phyloP scores from a whole-genome alignment of 306 rosid genomes.

The Macrotyloma uniflorum region DNA sequence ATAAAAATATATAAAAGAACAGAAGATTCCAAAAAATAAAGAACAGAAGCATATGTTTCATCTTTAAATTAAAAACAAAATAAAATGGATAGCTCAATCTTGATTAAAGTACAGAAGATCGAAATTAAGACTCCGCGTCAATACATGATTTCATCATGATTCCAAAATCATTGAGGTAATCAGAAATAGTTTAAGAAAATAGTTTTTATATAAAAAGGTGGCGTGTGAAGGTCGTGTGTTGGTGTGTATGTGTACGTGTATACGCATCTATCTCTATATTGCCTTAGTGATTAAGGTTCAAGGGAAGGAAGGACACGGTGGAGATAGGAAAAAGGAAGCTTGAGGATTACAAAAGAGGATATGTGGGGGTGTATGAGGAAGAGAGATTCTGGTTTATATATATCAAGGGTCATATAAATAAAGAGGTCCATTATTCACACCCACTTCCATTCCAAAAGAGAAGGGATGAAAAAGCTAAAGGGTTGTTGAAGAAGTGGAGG shows the following conservation, averaged over 20 bases:
- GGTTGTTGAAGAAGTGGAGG: slow-evolving; percentile 46
- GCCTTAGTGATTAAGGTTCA: slow-evolving; percentile 56
- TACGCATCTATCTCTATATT: neutral
- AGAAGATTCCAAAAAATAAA: no score
- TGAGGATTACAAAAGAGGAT: slow-evolving; percentile 58
- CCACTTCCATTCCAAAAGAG: slow-evolving; percentile 47
- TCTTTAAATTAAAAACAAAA: neutral
- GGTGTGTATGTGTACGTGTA: neutral
- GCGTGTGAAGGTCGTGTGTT: neutral
- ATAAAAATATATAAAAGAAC: neutral
- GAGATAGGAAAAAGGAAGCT: slow-evolving; percentile 48
- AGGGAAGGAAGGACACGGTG: slow-evolving; percentile 39
- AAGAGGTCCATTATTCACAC: slow-evolving; percentile 55
- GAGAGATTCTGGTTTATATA: slow-evolving; percentile 52
- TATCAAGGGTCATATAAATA: slow-evolving; percentile 43
- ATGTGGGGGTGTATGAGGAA: slow-evolving; percentile 16
- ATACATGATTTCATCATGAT: slow-evolving; percentile 1
- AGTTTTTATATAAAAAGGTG: neutral
- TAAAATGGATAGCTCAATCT: neutral
- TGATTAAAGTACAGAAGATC: neutral
- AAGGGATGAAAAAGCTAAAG: slow-evolving; percentile 27
- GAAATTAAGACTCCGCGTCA: neutral
- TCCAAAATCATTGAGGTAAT: slow-evolving; percentile 22
- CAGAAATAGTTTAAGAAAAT: neutral
- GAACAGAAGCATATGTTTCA: neutral